These are phyloP conservation scores for Diversispora epigaea DNA, from an alignment of 192 early-diverging fungal species.

Conservation along the genomic window DNA sequence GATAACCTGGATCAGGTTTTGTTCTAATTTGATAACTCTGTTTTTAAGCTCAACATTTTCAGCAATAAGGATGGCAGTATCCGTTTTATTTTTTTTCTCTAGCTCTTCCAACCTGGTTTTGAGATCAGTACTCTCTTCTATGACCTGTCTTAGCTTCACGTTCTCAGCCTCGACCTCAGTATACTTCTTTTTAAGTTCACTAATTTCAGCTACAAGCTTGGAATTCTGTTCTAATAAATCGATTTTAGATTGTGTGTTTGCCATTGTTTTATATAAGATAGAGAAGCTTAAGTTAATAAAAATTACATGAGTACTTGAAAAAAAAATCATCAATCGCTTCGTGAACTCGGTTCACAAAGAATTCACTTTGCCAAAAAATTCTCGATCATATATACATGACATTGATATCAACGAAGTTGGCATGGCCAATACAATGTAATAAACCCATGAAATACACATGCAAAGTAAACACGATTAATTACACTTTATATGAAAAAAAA, in stretches of 20 bases:
- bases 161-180: too few species aligned
- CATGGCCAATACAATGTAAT: too few species aligned
- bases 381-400: too few species aligned
- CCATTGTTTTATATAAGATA: conserved; percentile 25
- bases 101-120: conserved; percentile 6
- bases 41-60: conserved; percentile 12
- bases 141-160: conserved; percentile 2
- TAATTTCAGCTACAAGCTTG: conserved; percentile 20
- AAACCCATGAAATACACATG: not conserved
- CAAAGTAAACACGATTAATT: too few species aligned
- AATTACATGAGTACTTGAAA: too few species aligned
- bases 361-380: too few species aligned
- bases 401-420: too few species aligned
- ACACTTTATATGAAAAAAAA: too few species aligned
- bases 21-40: conserved; percentile 2
- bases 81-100: conserved; percentile 6
- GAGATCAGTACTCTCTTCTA: conserved; percentile 9
- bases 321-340: too few species aligned
- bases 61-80: not conserved
- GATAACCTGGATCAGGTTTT: not conserved
- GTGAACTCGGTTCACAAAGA: too few species aligned
- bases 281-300: not conserved
- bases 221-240: conserved; percentile 22
- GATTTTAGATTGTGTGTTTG: conserved; percentile 19
- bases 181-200: conserved; percentile 12